Percentiles rank a stretch among this genome's conserved stretches.
Conservation (phyloP, 352 stramenopile species). For the Pythium guiyangense region DNA sequence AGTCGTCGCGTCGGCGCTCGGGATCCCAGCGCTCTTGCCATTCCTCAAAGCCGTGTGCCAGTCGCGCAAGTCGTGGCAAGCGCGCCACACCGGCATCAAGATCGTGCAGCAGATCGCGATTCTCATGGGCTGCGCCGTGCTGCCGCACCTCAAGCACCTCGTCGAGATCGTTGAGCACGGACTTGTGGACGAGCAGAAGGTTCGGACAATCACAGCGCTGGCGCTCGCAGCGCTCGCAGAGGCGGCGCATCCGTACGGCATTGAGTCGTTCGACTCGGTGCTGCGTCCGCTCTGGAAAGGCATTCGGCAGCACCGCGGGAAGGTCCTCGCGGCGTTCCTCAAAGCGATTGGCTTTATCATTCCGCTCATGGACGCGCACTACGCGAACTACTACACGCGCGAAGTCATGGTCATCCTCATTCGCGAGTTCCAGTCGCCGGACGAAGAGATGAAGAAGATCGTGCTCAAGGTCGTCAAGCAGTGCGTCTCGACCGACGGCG, state of each 20-base stretch:
- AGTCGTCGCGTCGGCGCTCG: conserved; percentile 98
- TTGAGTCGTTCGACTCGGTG: conserved; percentile 99
- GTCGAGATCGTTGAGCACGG: conserved; percentile 98
- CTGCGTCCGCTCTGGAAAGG: conserved; percentile 97
- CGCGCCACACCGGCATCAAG: conserved; percentile 99
- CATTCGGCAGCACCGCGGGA: conserved; percentile 96
- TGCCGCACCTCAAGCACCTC: conserved; percentile 97
- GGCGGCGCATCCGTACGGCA: conserved; percentile 98
- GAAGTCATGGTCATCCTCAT: conserved; percentile 99
- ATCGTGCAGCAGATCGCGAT: conserved; percentile 99
- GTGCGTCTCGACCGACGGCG: conserved; percentile 97
- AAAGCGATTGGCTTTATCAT: conserved; percentile 99
- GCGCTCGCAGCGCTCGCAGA: conserved; percentile 97
- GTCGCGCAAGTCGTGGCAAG: conserved; percentile 98
- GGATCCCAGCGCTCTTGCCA: conserved; percentile 95
- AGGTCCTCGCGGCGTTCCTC: conserved; percentile 97
- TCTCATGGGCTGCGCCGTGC: conserved; percentile 97
- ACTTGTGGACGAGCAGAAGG: conserved; percentile 97
- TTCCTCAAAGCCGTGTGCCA: conserved; percentile 99
- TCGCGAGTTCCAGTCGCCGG: conserved; percentile 97
- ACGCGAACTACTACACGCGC: conserved; percentile 98
- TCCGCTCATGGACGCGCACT: conserved; percentile 99
- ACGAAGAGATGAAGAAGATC: conserved; percentile 99
- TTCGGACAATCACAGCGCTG: conserved; percentile 97
- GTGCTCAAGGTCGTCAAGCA: conserved; percentile 97